Evolutionary conservation across 352 stramenopile species (phyloP), one percentile per base, ranked within the genome.

Genomic region (Thraustochytrium striatum): DNA sequence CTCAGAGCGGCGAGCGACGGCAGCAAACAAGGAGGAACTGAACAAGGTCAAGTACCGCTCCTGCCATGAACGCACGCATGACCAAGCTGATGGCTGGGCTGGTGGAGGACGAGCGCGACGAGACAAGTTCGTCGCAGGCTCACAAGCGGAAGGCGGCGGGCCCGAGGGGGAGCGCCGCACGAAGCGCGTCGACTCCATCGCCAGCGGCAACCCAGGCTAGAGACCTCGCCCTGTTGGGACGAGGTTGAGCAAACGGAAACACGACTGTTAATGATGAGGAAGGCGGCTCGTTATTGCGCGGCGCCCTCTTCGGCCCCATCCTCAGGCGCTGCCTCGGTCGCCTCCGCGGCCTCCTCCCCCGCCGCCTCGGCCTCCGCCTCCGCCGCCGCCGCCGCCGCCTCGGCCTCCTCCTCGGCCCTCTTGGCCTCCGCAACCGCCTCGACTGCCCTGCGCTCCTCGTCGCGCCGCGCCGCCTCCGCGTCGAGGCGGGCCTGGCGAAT

Each of bases 331-430:
- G n/a, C 58, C 30, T 3, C 39, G 39, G 39, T 30, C 3, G 62
- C 79, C 11, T 86, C 83, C 13, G 85, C 83, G 39, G 88, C 82
- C 25, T 88, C 83, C 0, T 85, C 89, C 19, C 84, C 72, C 25
- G 81, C 78, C 36, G 86, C 85, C 2, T 83, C 87, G 30, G 83
- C 84, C 55, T 89, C 83, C 36, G 90, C 82, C 28, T 91, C 62
- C 39, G 83, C 83, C 0, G 41, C 79, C 28, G 78, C 68, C 16
- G 57, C 79, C 9, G 25, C 36, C 30, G 9, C 39, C 21, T 35
- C 28, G n/a, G 78, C 78, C 55, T 72, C 2, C 55, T 38, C 72
- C 55, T 57, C 55, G 3, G 62, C 62, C 11, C 11, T 7, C 36
- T 53, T 19, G 13, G 38, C 38, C 11, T 32, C 61, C n/a, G 33